These are phyloP conservation scores for Naematelia aurantialba DNA, from an alignment of 768 basidiomycete species.

Conservation along the genomic window DNA sequence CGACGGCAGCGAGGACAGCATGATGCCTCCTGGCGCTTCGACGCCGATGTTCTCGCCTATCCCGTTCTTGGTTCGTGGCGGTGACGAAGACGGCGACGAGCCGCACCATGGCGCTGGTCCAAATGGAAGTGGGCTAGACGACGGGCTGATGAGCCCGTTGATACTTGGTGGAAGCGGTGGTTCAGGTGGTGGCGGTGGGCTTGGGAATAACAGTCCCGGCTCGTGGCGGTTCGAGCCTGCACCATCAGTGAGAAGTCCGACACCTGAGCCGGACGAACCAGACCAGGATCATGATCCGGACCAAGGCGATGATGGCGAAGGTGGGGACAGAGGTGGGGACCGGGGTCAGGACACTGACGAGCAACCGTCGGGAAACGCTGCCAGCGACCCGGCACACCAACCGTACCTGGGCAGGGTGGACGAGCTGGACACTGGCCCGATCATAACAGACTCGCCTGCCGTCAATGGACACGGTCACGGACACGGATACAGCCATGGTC, in stretches of 20 bases:
- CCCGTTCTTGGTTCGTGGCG: slow-evolving; percentile 41
- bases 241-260: slow-evolving; percentile 26
- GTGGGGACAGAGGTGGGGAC: too few relatives aligned
- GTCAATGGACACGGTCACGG: slow-evolving; percentile 8
- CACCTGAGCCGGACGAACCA: slow-evolving; percentile 33
- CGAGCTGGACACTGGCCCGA: slow-evolving; percentile 49
- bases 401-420: slow-evolving; percentile 49
- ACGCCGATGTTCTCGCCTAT: slow-evolving; percentile 51
- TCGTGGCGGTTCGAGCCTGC: slow-evolving; percentile 1
- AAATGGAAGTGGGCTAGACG: slow-evolving; percentile 6
- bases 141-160: slow-evolving; percentile 34
- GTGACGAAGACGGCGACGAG: neutral
- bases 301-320: neutral
- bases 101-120: neutral
- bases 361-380: neutral
- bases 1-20: slow-evolving; percentile 19
- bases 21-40: slow-evolving; percentile 30
- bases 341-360: too few relatives aligned
- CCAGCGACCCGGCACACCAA: slow-evolving; percentile 35
- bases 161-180: slow-evolving; percentile 18
- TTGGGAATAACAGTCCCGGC: neutral
- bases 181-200: slow-evolving; percentile 2
- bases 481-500: too few relatives aligned
- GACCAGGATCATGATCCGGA: neutral
- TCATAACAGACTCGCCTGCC: slow-evolving; percentile 10